A percentile compares a stretch with the other conserved stretches of the same genome.
Evolutionary conservation across 2,329 filamentous ascomycete species (phyloP).

Genomic region (Claviceps quebecensis): DNA sequence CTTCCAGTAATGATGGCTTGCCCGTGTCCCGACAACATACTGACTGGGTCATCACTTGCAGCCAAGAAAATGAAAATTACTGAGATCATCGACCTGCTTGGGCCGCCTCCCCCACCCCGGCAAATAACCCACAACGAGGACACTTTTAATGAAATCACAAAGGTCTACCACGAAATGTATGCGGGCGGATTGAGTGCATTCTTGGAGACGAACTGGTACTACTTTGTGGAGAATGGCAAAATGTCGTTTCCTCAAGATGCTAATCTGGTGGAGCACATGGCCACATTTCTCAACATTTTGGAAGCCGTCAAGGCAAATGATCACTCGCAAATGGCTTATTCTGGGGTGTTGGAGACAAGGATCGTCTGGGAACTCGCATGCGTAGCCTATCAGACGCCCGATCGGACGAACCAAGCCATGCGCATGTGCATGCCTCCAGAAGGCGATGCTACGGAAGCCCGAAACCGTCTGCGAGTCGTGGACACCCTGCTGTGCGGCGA

Average conservation of each 20-base stretch:
- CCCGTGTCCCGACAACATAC: not conserved
- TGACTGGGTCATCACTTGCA: conserved; percentile 7
- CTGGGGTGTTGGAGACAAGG: conserved; percentile 40
- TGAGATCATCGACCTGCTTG: conserved; percentile 53
- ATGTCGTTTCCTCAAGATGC: conserved; percentile 37
- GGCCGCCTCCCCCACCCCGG: conserved; percentile 43
- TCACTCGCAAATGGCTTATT: conserved; percentile 36
- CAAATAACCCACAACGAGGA: conserved; percentile 36
- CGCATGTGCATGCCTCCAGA: conserved; percentile 29
- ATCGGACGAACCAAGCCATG: conserved; percentile 20
- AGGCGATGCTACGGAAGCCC: conserved; percentile 48
- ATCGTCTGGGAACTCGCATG: conserved; percentile 47
- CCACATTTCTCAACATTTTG: conserved; percentile 46
- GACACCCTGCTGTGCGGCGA: conserved; percentile 65
- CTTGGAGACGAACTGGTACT: conserved; percentile 77
- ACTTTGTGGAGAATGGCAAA: conserved; percentile 29
- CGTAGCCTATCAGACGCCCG: conserved; percentile 28
- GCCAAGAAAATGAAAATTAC: conserved; percentile 51
- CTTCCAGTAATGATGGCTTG: not conserved
- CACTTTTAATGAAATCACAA: conserved; percentile 51
- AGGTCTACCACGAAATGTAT: conserved; percentile 63
- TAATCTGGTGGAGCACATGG: conserved; percentile 51
- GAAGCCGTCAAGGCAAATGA: conserved; percentile 34
- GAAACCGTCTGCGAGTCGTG: conserved; percentile 59
- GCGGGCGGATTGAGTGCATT: conserved; percentile 60